Evolutionary conservation across 306 rosid species (phyloP).

Genomic region (Rosa persica): DNA sequence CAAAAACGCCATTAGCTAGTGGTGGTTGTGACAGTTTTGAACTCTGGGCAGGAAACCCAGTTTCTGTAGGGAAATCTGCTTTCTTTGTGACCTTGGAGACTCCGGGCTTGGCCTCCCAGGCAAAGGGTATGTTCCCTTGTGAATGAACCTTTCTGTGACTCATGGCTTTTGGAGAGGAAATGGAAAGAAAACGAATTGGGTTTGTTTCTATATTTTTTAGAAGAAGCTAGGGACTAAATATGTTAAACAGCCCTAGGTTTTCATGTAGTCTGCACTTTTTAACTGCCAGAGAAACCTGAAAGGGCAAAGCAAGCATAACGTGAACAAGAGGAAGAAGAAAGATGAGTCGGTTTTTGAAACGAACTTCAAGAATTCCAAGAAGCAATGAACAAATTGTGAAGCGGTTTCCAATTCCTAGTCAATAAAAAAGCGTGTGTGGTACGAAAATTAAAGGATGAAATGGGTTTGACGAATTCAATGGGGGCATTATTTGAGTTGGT

Average conservation of each 20-base stretch:
- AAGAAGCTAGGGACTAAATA: constrained; percentile 27
- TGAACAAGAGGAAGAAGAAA: constrained; percentile 37
- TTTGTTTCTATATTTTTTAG: neutral
- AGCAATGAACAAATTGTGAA: neutral
- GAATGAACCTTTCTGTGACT: constrained; percentile 68
- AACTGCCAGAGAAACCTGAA: constrained; percentile 43
- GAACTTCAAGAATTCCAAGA: constrained; percentile 20
- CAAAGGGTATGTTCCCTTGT: constrained; percentile 81
- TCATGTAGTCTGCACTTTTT: constrained; percentile 39
- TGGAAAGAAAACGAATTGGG: neutral
- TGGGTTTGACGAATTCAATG: constrained; percentile 26
- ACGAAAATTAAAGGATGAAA: neutral
- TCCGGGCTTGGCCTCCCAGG: constrained; percentile 87
- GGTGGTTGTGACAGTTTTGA: neutral
- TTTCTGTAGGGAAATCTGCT: constrained; percentile 24
- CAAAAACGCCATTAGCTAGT: neutral
- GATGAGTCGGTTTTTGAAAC: constrained; percentile 40
- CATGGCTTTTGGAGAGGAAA: constrained; percentile 30
- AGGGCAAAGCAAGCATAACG: constrained; percentile 52
- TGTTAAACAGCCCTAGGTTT: constrained; percentile 10
- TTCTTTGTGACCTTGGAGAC: constrained; percentile 49
- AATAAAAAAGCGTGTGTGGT: neutral
- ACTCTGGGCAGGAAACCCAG: constrained; percentile 17
- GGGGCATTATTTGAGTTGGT: constrained; percentile 36
- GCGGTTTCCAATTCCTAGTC: neutral